Evolutionary conservation across 306 rosid genomes (phyloP).

Genomic region (Dalbergia cultrata): DNA sequence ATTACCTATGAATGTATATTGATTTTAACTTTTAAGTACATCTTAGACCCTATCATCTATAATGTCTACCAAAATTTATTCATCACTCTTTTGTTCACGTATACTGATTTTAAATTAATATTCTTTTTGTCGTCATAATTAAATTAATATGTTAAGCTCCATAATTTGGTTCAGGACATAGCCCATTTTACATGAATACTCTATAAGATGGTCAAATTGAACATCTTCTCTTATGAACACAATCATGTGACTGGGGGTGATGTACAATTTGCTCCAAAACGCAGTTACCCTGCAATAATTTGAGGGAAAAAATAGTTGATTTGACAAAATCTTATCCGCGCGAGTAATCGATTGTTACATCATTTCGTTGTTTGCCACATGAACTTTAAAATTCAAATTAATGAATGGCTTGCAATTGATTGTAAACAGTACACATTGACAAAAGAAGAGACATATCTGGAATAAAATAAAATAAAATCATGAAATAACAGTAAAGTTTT

Average conservation of each 20-base stretch:
- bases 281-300: not conserved
- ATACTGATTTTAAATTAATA: too few species aligned
- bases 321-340: not conserved
- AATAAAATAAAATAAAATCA: not conserved
- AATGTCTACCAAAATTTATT: too few species aligned
- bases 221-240: not conserved
- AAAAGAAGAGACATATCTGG: not conserved
- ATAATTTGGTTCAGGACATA: too few species aligned
- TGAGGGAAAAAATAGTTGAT: not conserved
- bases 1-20: too few species aligned
- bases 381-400: not conserved
- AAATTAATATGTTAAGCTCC: too few species aligned
- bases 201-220: too few species aligned
- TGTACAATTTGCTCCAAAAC: not conserved
- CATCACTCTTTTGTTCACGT: too few species aligned
- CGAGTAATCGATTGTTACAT: not conserved
- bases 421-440: not conserved
- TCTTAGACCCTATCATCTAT: too few species aligned
- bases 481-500: not conserved
- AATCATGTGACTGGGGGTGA: not conserved
- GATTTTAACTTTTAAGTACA: not conserved
- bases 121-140: too few species aligned
- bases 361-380: conserved; percentile 31
- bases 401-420: not conserved
- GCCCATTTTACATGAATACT: too few species aligned